Conservation (phyloP, 1,139 yeast species). For the Yamadazyma dushanensis region DNA sequence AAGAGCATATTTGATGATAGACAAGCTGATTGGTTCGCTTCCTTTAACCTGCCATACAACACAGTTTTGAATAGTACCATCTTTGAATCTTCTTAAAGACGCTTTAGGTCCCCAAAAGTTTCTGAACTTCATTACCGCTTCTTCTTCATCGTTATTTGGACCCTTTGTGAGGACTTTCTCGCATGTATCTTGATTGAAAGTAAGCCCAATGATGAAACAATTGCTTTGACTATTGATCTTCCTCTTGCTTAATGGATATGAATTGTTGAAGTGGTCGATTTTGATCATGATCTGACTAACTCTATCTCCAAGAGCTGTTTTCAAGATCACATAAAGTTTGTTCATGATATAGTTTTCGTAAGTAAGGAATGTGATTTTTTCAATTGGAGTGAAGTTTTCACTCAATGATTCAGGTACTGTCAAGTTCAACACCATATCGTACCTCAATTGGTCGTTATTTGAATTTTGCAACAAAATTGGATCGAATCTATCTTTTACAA, state of each 20-base stretch:
- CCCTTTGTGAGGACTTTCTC: constrained; percentile 87
- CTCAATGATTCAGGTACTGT: constrained; percentile 39
- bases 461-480: constrained; percentile 74
- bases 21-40: constrained; percentile 62
- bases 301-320: constrained; percentile 69
- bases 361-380: constrained; percentile 71
- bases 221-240: constrained; percentile 44
- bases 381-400: constrained; percentile 64
- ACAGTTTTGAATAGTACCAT: constrained; percentile 86
- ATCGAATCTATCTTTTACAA: constrained; percentile 80
- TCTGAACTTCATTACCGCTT: constrained; percentile 64
- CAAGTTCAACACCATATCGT: constrained; percentile 61
- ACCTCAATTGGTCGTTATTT: constrained; percentile 56
- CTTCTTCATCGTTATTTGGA: constrained; percentile 64
- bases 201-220: constrained; percentile 58
- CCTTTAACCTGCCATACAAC: constrained; percentile 77
- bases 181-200: constrained; percentile 69
- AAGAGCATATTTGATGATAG: constrained; percentile 64
- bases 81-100: constrained; percentile 85
- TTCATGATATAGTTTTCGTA: constrained; percentile 65
- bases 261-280: constrained; percentile 25
- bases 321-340: constrained; percentile 58
- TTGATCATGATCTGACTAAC: constrained; percentile 46
- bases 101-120: constrained; percentile 89
- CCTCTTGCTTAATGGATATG: constrained; percentile 56